A percentile compares a stretch with the other conserved stretches of the same genome.
Conservation (phyloP, 306 rosid genomes). For the Prunus davidiana region DNA sequence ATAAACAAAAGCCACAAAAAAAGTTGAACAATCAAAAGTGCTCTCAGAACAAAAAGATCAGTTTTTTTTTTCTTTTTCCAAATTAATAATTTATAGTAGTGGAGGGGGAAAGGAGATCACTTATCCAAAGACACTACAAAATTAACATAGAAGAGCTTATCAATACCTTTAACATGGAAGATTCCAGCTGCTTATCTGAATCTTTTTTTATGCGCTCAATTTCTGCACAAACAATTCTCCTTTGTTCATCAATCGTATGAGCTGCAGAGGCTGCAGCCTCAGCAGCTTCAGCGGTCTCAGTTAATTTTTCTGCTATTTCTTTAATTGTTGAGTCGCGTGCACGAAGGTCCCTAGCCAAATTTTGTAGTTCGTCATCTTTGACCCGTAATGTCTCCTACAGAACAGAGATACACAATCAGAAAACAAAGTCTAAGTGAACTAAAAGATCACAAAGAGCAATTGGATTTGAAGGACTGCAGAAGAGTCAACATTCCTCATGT, state of each 20-base stretch:
- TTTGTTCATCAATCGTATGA: slow-evolving; percentile 81
- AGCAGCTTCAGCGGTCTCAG: slow-evolving; percentile 99
- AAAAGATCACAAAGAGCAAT: neutral
- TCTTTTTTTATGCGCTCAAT: slow-evolving; percentile 66
- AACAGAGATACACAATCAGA: slow-evolving; percentile 15
- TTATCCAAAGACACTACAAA: neutral
- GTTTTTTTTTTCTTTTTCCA: neutral
- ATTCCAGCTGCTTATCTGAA: slow-evolving; percentile 56
- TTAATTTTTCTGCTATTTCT: slow-evolving; percentile 83
- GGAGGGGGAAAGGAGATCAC: neutral
- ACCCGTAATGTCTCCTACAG: slow-evolving; percentile 86
- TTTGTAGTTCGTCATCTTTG: slow-evolving; percentile 94
- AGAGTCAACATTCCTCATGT: neutral
- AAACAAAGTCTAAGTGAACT: slow-evolving; percentile 19
- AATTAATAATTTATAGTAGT: neutral
- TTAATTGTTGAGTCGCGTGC: slow-evolving; percentile 92
- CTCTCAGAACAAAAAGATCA: neutral
- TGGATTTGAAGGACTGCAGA: neutral
- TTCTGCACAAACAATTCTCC: slow-evolving; percentile 75
- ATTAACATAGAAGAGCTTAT: neutral
- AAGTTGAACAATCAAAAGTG: slow-evolving; percentile 8
- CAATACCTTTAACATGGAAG: slow-evolving; percentile 57
- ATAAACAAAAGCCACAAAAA: slow-evolving; percentile 13
- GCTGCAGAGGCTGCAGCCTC: slow-evolving; percentile 99
- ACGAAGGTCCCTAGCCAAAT: slow-evolving; percentile 86